phyloP scores from a whole-genome alignment of 169 alveolate genomes.

The Plasmodium malariae region DNA sequence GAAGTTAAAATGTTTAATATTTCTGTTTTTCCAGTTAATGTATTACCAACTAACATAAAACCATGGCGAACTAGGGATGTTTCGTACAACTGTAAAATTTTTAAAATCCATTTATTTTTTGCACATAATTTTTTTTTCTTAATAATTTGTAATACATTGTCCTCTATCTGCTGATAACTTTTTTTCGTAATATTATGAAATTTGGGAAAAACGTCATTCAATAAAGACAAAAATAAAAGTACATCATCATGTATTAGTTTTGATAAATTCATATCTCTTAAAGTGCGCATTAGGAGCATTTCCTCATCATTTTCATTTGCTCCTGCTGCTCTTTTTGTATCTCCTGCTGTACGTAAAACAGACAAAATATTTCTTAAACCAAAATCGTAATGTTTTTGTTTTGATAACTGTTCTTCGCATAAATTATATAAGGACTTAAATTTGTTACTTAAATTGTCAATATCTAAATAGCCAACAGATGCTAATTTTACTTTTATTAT shows the following conservation, averaged over 20 bases:
- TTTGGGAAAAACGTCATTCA: slow-evolving; percentile 97
- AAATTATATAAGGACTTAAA: slow-evolving; percentile 96
- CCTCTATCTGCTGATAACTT: slow-evolving; percentile 93
- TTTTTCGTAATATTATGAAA: slow-evolving; percentile 94
- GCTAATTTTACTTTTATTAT: slow-evolving; percentile 94
- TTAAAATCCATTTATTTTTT: slow-evolving; percentile 62
- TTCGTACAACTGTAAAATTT: slow-evolving; percentile 83
- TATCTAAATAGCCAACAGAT: slow-evolving; percentile 96
- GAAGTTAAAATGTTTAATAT: slow-evolving; percentile 93
- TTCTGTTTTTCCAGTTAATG: slow-evolving; percentile 97
- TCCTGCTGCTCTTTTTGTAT: slow-evolving; percentile 93
- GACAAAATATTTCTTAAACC: slow-evolving; percentile 98
- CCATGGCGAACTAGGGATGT: slow-evolving; percentile 98
- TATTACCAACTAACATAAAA: slow-evolving; percentile 97
- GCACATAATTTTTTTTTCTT: slow-evolving; percentile 82
- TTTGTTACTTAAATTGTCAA: slow-evolving; percentile 94
- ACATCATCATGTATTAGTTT: slow-evolving; percentile 97
- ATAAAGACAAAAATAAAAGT: slow-evolving; percentile 94
- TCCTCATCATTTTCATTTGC: slow-evolving; percentile 90
- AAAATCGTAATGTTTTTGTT: slow-evolving; percentile 98
- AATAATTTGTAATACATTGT: slow-evolving; percentile 87
- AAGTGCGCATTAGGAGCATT: slow-evolving; percentile 90
- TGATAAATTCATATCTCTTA: slow-evolving; percentile 96
- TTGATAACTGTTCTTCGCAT: slow-evolving; percentile 93
- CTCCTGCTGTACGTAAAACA: slow-evolving; percentile 95